Percentiles rank a stretch among this genome's conserved stretches.
Evolutionary conservation across 108 stramenopile genomes (phyloP).

Genomic region (Epipyxis sp.): DNA sequence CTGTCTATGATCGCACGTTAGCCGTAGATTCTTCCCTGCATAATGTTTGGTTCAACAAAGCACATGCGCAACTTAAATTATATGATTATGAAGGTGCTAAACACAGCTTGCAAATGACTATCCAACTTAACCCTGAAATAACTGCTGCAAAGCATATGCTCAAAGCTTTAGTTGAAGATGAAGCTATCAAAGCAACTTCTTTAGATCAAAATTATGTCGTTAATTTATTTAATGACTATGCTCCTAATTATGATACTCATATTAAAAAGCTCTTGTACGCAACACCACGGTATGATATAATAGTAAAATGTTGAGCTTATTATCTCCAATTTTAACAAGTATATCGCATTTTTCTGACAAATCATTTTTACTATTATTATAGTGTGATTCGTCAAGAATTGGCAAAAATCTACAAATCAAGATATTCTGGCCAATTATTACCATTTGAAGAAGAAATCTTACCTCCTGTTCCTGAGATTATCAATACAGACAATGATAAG

Average conservation of each 20-base stretch:
- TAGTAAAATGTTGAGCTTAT: too few species aligned
- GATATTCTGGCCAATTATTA: too few species aligned
- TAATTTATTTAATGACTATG: background rate
- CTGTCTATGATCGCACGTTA: background rate
- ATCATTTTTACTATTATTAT: too few species aligned
- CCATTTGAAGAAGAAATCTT: too few species aligned
- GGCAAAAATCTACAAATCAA: too few species aligned
- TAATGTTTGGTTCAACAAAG: background rate
- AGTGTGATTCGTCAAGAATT: too few species aligned
- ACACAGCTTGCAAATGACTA: background rate
- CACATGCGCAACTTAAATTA: background rate
- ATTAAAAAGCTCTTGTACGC: background rate
- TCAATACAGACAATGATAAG: too few species aligned
- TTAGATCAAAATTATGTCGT: background rate
- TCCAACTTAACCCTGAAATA: background rate
- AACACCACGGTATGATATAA: too few species aligned
- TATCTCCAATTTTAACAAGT: too few species aligned
- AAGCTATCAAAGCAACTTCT: background rate
- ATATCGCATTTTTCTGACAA: too few species aligned
- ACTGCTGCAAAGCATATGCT: background rate
- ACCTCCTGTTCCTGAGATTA: too few species aligned
- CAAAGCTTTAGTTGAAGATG: background rate
- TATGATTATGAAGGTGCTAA: background rate
- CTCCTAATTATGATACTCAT: background rate
- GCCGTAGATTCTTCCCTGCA: background rate